These are phyloP conservation scores for Effrenium voratum DNA, from an alignment of 73 alveolate genomes.

Conservation along the genomic window DNA sequence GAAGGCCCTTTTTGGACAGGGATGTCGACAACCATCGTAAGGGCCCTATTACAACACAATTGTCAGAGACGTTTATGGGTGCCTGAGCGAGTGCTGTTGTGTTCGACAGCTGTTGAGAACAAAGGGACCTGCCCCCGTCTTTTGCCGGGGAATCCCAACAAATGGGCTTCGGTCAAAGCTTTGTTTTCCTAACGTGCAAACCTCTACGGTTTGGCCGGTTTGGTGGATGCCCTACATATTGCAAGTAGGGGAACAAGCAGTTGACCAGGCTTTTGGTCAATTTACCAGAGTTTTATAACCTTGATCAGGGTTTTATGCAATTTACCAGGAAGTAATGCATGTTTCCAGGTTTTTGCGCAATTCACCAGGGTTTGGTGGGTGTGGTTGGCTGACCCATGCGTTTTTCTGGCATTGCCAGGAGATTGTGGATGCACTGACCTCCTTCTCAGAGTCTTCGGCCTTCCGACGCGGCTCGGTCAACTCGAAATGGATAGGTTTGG, in stretches of 20 bases:
- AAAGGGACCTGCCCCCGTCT: too few species aligned
- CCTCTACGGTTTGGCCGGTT: too few species aligned
- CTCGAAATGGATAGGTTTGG: too few species aligned
- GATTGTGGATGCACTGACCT: slow-evolving; percentile 77
- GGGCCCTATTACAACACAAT: too few species aligned
- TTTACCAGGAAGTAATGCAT: background rate
- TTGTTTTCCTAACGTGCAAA: too few species aligned
- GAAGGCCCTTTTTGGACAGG: too few species aligned
- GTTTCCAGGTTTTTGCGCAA: background rate
- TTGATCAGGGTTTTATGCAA: background rate
- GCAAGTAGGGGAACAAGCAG: background rate
- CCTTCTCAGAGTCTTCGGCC: slow-evolving; percentile 72
- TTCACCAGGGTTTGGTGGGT: background rate
- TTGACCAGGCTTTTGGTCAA: background rate
- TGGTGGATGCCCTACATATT: background rate
- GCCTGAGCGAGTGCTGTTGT: too few species aligned
- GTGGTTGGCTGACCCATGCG: background rate
- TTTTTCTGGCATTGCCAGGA: slow-evolving; percentile 28
- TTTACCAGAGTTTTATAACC: background rate
- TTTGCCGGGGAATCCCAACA: too few species aligned
- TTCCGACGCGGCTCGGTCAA: slow-evolving; percentile 48
- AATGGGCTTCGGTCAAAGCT: too few species aligned
- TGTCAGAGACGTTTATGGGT: too few species aligned
- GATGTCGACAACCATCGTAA: too few species aligned
- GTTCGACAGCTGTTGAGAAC: too few species aligned